Percentiles rank a stretch among this genome's conserved stretches.
These are phyloP conservation scores for Candida tallmaniae DNA, from an alignment of 805 yeast species.

Conservation along the genomic window DNA sequence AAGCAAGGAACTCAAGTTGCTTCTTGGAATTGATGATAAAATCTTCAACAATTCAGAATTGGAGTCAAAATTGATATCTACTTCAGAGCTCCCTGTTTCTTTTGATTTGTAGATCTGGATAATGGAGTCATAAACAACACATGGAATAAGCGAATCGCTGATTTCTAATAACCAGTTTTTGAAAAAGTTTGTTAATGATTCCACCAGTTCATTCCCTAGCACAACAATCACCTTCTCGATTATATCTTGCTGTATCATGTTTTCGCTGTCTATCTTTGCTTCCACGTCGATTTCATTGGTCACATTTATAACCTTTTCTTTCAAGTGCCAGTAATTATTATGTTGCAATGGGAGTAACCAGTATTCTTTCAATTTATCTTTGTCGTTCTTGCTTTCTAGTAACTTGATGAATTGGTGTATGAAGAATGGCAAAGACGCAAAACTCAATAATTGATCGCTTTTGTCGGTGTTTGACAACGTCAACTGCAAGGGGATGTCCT, in stretches of 20 bases:
- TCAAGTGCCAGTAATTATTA: slow-evolving; percentile 31
- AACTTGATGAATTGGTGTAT: slow-evolving; percentile 19
- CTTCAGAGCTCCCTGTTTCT: too few species aligned
- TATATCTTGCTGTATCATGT: slow-evolving; percentile 18
- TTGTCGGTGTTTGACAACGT: slow-evolving; percentile 14
- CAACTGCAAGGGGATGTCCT: slow-evolving; percentile 37
- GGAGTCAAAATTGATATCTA: slow-evolving; percentile 8
- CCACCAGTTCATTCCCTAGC: slow-evolving; percentile 7
- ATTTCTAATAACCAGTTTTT: slow-evolving; percentile 40
- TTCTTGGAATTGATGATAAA: slow-evolving; percentile 33
- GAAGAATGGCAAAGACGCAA: slow-evolving; percentile 31
- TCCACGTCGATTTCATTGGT: slow-evolving; percentile 16
- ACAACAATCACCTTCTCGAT: slow-evolving; percentile 14
- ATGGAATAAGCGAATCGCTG: slow-evolving; percentile 39
- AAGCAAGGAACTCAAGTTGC: slow-evolving; percentile 34
- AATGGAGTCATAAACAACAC: slow-evolving; percentile 30
- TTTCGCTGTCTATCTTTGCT: slow-evolving; percentile 14
- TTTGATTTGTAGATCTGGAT: slow-evolving; percentile 11
- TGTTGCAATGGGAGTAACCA: slow-evolving; percentile 32
- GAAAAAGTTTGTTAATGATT: slow-evolving; percentile 24
- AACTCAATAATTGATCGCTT: slow-evolving; percentile 15
- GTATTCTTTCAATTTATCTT: slow-evolving; percentile 2
- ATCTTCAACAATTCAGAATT: slow-evolving; percentile 19
- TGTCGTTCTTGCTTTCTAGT: slow-evolving; percentile 13
- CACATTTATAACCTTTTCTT: slow-evolving; percentile 22